Evolutionary conservation across 192 early-diverging fungal genomes (phyloP).

Genomic region (Linnemannia schmuckeri): DNA sequence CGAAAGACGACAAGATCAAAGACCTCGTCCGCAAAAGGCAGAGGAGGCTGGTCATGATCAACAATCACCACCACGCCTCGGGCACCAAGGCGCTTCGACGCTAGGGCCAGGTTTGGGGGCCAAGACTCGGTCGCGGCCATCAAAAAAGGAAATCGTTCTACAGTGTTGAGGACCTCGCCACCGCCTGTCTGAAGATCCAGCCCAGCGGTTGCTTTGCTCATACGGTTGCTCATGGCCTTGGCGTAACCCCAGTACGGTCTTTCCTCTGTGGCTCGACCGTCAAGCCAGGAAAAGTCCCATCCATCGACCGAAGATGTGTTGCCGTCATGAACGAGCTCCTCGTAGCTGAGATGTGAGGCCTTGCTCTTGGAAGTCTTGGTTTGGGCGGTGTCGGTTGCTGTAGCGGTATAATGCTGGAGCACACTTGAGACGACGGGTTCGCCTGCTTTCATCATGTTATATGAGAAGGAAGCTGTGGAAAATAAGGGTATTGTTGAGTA

Average conservation of each 20-base stretch:
- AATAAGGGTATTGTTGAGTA: too few relatives aligned
- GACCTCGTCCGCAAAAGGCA: constrained; percentile 33
- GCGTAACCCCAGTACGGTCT: constrained; percentile 32
- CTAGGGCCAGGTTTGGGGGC: constrained; percentile 39
- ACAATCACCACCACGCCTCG: constrained; percentile 36
- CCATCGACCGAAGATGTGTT: constrained; percentile 26
- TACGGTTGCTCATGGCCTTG: constrained; percentile 22
- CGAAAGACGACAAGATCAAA: constrained; percentile 52
- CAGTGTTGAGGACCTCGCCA: constrained; percentile 40
- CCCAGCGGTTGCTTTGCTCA: constrained; percentile 16
- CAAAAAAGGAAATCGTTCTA: constrained; percentile 16
- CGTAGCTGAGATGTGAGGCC: constrained; percentile 8
- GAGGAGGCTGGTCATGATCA: constrained; percentile 9
- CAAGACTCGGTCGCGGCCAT: constrained; percentile 46
- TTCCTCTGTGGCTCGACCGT: constrained; percentile 35
- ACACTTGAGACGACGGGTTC: too few relatives aligned
- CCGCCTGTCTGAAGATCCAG: constrained; percentile 42
- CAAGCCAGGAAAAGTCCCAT: constrained; percentile 49
- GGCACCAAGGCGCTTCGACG: constrained; percentile 25
- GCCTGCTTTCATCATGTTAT: too few relatives aligned
- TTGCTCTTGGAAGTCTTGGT: neutral
- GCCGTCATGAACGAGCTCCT: constrained; percentile 20
- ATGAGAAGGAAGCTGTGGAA: too few relatives aligned
- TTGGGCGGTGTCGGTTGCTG: too few relatives aligned
- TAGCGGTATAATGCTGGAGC: too few relatives aligned